Evolutionary conservation across 2,329 filamentous ascomycete genomes (phyloP), one percentile per base, ranked within the genome.

Genomic region (Pseudogymnoascus sp.): DNA sequence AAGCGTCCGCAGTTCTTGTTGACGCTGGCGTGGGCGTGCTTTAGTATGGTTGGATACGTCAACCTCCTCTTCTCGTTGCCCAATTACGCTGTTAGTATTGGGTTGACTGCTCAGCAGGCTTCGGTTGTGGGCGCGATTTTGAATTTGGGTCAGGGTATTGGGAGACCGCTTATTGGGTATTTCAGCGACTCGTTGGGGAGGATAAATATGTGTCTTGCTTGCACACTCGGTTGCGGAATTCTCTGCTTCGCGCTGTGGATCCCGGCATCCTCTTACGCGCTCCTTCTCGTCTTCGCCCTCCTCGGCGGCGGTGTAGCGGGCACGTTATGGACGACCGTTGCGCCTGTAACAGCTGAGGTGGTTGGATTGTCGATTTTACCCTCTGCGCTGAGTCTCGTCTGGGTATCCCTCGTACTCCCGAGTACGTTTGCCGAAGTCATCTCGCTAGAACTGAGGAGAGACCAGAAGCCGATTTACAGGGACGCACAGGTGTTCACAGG

Each of bases 261-360:
- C 2, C 75, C 76, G 3, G 73, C 76, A 4, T 70, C 67, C 2
- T 70, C 67, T 4, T 80, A 73, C 61, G 78, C 71, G 0, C 62
- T 77, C 3, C 66, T 76, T 1, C 63, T 77, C 0, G 71, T 79
- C 60, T 79, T 78, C 59, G 72, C 73, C 0, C 62, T 80, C 4
- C 41, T 76, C 0, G 68, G 70, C 50, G 79, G 79, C 2, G 72
- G 73, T 3, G 74, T 76, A 5, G 67, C 77, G 32, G 78, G 79
- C 0, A 72, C 76, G 0, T 78, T 78, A 61, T 81, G 78, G 77
- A 78, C 82, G 1, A 84, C 85, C 1, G 80, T 87, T 34, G 84
- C 77, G 0, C 88, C 89, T 0, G 82, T 91, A 3, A 81, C 81
- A 2, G 86, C 86, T 2, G 89, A 91, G 70, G 82, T 91, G 1